These are phyloP conservation scores for Terfezia claveryi DNA, from an alignment of 495 filamentous ascomycete genomes.

Conservation along the genomic window DNA sequence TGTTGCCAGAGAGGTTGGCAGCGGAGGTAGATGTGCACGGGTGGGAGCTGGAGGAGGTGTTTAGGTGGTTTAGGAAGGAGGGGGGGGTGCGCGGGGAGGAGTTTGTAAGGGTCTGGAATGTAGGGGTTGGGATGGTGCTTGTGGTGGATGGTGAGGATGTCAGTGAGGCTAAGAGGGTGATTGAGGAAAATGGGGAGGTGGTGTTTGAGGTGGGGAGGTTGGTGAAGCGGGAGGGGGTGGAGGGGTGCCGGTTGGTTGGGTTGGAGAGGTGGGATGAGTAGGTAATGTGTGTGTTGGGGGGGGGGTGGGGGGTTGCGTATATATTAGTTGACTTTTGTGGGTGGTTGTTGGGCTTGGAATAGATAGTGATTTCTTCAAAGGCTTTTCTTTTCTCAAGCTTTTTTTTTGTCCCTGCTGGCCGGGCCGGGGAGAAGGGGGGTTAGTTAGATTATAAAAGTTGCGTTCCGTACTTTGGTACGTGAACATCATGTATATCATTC, in stretches of 20 bases:
- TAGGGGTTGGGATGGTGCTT: conserved; percentile 76
- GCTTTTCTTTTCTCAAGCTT: no score
- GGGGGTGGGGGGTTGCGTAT: no score
- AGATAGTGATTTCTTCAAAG: no score
- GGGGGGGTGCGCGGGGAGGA: conserved; percentile 54
- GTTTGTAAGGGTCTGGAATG: conserved; percentile 86
- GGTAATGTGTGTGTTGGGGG: not conserved
- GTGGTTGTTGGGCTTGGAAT: no score
- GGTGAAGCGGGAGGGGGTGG: conserved; percentile 27
- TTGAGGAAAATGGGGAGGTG: conserved; percentile 48
- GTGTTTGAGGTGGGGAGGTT: conserved; percentile 58
- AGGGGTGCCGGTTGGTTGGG: conserved; percentile 46
- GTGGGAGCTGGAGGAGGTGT: conserved; percentile 54
- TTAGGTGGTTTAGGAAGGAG: conserved; percentile 59
- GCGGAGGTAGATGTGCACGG: conserved; percentile 50
- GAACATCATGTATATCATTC: no score
- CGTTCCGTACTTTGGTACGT: no score
- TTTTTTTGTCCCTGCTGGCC: no score
- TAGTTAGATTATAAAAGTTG: no score
- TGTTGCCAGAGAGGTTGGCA: conserved; percentile 55
- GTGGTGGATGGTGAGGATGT: conserved; percentile 41
- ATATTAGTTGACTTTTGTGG: no score
- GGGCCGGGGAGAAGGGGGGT: no score
- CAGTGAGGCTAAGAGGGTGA: conserved; percentile 28
- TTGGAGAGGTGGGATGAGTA: conserved; percentile 42